These are phyloP conservation scores for Myxozyma mucilagina DNA, from an alignment of 805 yeast species.

Conservation along the genomic window DNA sequence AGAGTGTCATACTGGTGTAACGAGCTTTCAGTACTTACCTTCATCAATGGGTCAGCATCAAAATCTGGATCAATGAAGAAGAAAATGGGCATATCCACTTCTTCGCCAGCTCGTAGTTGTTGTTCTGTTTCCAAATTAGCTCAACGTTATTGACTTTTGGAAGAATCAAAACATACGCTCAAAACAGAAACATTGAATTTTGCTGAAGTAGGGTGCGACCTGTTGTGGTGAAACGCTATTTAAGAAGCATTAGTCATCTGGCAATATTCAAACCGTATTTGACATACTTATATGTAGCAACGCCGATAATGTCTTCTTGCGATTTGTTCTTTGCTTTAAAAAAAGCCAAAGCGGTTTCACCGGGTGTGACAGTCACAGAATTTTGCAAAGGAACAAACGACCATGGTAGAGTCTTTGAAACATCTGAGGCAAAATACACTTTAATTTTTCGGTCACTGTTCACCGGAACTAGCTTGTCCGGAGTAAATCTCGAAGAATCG, in stretches of 20 bases:
- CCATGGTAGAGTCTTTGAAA: constrained; percentile 91
- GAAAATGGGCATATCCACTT: constrained; percentile 98
- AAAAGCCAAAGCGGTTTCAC: constrained; percentile 96
- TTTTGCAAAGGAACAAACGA: constrained; percentile 90
- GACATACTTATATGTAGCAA: constrained; percentile 76
- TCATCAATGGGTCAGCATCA: constrained; percentile 88
- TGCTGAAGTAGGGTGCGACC: constrained; percentile 93
- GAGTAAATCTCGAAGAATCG: constrained; percentile 73
- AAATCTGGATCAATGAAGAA: constrained; percentile 96
- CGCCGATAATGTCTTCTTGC: constrained; percentile 89
- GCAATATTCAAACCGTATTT: background rate
- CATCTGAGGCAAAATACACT: constrained; percentile 88
- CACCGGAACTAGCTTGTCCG: constrained; percentile 85
- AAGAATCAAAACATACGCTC: constrained; percentile 46
- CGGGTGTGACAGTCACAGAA: constrained; percentile 90
- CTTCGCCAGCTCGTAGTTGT: constrained; percentile 89
- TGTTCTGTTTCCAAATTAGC: constrained; percentile 58
- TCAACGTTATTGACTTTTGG: background rate
- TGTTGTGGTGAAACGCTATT: constrained; percentile 88
- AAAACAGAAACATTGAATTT: constrained; percentile 96
- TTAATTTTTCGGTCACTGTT: constrained; percentile 78
- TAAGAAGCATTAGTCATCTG: background rate
- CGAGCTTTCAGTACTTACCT: constrained; percentile 43
- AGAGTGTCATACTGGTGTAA: constrained; percentile 43
- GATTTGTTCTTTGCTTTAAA: constrained; percentile 87